Base-by-base conservation (phyloP, 2,329 filamentous ascomycete species). In the Trichoderma semiorbis region DNA sequence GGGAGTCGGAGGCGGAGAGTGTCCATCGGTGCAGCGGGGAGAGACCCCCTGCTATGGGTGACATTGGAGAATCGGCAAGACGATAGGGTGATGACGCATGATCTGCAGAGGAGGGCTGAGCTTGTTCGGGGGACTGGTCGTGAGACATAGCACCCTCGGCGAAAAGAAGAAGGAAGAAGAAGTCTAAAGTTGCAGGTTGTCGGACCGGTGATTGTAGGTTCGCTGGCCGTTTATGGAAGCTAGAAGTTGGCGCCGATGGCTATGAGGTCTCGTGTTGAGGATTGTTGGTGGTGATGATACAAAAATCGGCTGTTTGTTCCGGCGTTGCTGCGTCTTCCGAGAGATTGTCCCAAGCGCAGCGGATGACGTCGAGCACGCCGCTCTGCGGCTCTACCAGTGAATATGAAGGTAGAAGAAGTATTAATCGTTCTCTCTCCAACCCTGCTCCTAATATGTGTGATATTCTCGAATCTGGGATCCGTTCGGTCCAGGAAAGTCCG, bases 21-120 rank as follows among this genome's bases (percentile, higher is more conserved):
- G 87, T 85, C 87, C 89, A 91, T 76, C 82, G 83, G 78, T 91
- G 85, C 74, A 89, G 77, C 65, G 81, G 77, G 62, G 86, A 86
- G 76, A 83, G 72, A 57, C 74, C 73, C 63, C 75, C 74, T 60
- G 75, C 65, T 34, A 75, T 67, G 34, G 77, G 73, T 71, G 78
- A 75, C 80, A 82, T 81, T 75, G 79, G 74, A 68, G 77, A 75
- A 75, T 77, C 75, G 78, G 73, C 74, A 77, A 79, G 74, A 72
- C 75, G 77, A 78, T 81, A 81, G 73, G 80, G 76, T 72, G 79
- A 76, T 75, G 78, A 76, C 74, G 79, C 81, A 82, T 82, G 80
- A 74, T 81, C 78, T 77, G 78, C 74, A 72, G 79, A 76, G 62
- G 78, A 76, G 70, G 79, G 76, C 74, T 72, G 78, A 75, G 75